phyloP scores from a whole-genome alignment of 192 early-diverging fungal species.

The Gigaspora rosea region DNA sequence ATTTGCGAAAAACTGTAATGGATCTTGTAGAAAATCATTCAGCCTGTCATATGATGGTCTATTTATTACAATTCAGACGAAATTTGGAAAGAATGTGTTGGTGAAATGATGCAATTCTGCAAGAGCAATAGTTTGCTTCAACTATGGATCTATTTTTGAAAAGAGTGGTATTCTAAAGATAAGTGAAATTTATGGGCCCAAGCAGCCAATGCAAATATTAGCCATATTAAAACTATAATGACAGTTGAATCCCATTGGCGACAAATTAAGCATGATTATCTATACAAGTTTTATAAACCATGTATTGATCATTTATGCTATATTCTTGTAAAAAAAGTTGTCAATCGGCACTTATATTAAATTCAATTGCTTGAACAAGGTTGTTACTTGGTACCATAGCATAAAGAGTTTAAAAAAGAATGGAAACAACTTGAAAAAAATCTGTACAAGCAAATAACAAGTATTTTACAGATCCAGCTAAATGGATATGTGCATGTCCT shows the following conservation, averaged over 20 bases:
- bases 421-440: too few relatives aligned
- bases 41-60: not conserved
- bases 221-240: slow-evolving; percentile 1
- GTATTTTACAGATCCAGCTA: too few relatives aligned
- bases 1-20: not conserved
- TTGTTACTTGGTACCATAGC: too few relatives aligned
- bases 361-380: too few relatives aligned
- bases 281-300: too few relatives aligned
- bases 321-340: too few relatives aligned
- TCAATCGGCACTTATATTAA: too few relatives aligned
- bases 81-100: slow-evolving; percentile 5
- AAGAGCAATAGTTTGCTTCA: not conserved
- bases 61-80: not conserved
- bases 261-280: not conserved
- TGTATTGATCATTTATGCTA: too few relatives aligned
- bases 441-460: too few relatives aligned
- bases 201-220: not conserved
- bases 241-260: not conserved
- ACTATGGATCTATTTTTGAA: not conserved
- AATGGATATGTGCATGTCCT: too few relatives aligned
- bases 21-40: not conserved
- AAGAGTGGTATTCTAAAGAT: not conserved
- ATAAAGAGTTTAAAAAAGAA: too few relatives aligned
- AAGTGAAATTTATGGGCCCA: not conserved
- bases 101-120: slow-evolving; percentile 2